Conservation (phyloP, 2,329 filamentous ascomycete genomes). For the Lachnellula arida region DNA sequence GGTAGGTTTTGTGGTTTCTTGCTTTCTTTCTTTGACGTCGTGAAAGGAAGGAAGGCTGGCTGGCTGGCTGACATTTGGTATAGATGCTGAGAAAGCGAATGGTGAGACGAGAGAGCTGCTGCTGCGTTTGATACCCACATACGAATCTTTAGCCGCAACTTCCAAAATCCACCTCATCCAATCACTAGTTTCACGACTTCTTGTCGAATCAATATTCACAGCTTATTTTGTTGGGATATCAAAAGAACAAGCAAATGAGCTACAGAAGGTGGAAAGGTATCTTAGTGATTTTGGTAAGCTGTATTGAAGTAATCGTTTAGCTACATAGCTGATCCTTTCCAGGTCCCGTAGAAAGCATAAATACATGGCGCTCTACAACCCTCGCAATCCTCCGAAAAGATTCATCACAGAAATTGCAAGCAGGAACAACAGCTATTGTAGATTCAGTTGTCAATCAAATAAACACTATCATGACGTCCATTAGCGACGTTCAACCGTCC, state of each 20-base stretch:
- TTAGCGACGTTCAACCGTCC: slow-evolving; percentile 33
- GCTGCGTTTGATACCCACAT: slow-evolving; percentile 51
- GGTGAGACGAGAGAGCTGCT: slow-evolving; percentile 41
- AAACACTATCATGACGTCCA: slow-evolving; percentile 45
- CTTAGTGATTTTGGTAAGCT: slow-evolving; percentile 23
- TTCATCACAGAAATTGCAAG: slow-evolving; percentile 41
- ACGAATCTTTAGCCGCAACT: slow-evolving; percentile 47
- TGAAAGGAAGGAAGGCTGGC: background rate
- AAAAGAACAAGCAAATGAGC: slow-evolving; percentile 45
- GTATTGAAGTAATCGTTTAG: background rate
- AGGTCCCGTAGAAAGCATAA: slow-evolving; percentile 49
- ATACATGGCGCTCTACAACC: slow-evolving; percentile 64
- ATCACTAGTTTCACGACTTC: slow-evolving; percentile 52
- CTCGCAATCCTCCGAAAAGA: slow-evolving; percentile 55
- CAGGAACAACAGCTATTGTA: slow-evolving; percentile 40
- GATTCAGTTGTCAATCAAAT: slow-evolving; percentile 43
- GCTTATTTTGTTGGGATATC: slow-evolving; percentile 61
- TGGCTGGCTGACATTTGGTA: slow-evolving; percentile 9
- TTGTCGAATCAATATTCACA: slow-evolving; percentile 58
- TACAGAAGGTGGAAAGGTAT: slow-evolving; percentile 34
- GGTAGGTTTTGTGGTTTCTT: slow-evolving; percentile 22
- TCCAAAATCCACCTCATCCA: slow-evolving; percentile 60
- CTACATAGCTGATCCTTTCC: slow-evolving; percentile 18
- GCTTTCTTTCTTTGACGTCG: background rate
- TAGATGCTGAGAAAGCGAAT: slow-evolving; percentile 41